phyloP scores from a whole-genome alignment of 2,329 filamentous ascomycete species.

The Rhynchosporium graminicola region DNA sequence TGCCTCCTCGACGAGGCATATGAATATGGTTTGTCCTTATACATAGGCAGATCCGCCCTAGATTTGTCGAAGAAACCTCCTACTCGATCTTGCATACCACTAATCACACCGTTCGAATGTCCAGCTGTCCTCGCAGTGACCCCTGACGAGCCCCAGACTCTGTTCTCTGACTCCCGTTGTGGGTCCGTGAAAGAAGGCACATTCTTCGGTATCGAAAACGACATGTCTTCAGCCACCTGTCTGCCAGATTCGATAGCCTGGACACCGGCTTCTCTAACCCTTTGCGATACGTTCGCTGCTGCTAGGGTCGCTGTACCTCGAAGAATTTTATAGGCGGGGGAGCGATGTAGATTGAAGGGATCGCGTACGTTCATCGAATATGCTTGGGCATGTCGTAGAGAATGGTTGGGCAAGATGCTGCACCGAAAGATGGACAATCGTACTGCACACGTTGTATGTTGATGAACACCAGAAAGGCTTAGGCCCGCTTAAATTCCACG shows the following conservation, averaged over 20 bases:
- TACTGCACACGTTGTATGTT: slow-evolving; percentile 24
- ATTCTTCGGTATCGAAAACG: slow-evolving; percentile 67
- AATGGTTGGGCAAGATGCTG: slow-evolving; percentile 26
- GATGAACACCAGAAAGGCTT: slow-evolving; percentile 10
- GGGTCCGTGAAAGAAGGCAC: slow-evolving; percentile 68
- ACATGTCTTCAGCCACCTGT: slow-evolving; percentile 51
- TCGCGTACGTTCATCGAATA: slow-evolving; percentile 43
- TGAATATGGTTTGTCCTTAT: slow-evolving; percentile 96
- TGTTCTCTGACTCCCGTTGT: slow-evolving; percentile 65
- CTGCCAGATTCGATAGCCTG: slow-evolving; percentile 49
- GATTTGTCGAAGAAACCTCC: slow-evolving; percentile 63
- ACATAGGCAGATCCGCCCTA: slow-evolving; percentile 75
- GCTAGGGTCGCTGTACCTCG: slow-evolving; percentile 50
- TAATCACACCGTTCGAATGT: slow-evolving; percentile 44
- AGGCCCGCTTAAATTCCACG: slow-evolving; percentile 8
- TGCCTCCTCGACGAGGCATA: slow-evolving; percentile 62
- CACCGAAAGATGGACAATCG: slow-evolving; percentile 19
- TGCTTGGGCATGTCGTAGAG: slow-evolving; percentile 34
- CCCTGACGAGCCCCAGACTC: slow-evolving; percentile 60
- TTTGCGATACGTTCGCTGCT: slow-evolving; percentile 48
- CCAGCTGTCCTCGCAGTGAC: slow-evolving; percentile 44
- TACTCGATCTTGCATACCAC: slow-evolving; percentile 61
- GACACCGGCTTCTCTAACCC: slow-evolving; percentile 51
- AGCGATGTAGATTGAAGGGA: slow-evolving; percentile 42
- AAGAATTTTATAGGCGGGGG: slow-evolving; percentile 52